Evolutionary conservation across 768 basidiomycete genomes (phyloP).

Genomic region (Russula sp.): DNA sequence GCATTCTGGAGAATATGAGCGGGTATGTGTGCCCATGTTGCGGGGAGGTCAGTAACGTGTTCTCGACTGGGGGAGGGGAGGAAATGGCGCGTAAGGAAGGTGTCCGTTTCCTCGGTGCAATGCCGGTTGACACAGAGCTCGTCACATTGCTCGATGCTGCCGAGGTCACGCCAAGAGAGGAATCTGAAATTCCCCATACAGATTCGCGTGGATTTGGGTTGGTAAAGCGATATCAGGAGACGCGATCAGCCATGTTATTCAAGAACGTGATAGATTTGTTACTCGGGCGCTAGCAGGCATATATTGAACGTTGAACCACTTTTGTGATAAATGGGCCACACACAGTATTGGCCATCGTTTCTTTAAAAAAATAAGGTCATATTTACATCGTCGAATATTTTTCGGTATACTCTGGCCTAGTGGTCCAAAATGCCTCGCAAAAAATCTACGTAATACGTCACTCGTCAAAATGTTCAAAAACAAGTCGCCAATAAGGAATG

Average conservation of each 20-base stretch:
- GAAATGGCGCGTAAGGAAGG: slow-evolving; percentile 76
- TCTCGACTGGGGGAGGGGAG: slow-evolving; percentile 89
- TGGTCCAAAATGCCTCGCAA: too few species aligned
- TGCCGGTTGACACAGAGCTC: slow-evolving; percentile 92
- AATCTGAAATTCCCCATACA: slow-evolving; percentile 22
- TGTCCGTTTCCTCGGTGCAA: slow-evolving; percentile 72
- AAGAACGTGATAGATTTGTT: slow-evolving; percentile 46
- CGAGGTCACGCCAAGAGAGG: slow-evolving; percentile 25
- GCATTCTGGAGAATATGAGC: slow-evolving; percentile 97
- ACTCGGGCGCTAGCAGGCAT: slow-evolving; percentile 29
- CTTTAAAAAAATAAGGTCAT: too few species aligned
- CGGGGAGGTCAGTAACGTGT: slow-evolving; percentile 90
- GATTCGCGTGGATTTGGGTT: slow-evolving; percentile 42
- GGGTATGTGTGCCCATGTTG: slow-evolving; percentile 99
- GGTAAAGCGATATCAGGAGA: slow-evolving; percentile 56
- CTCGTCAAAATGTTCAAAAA: too few species aligned
- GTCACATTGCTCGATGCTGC: slow-evolving; percentile 79
- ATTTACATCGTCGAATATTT: too few species aligned
- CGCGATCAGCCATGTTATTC: slow-evolving; percentile 68
- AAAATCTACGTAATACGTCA: too few species aligned
- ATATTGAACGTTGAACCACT: neutral
- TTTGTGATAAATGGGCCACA: too few species aligned
- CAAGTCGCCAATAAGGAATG: too few species aligned
- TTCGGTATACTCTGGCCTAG: too few species aligned
- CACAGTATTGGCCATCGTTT: too few species aligned